A percentile compares a stretch with the other conserved stretches of the same genome.
phyloP scores from a whole-genome alignment of 2,329 filamentous ascomycete species.

The Penicillium olsonii region DNA sequence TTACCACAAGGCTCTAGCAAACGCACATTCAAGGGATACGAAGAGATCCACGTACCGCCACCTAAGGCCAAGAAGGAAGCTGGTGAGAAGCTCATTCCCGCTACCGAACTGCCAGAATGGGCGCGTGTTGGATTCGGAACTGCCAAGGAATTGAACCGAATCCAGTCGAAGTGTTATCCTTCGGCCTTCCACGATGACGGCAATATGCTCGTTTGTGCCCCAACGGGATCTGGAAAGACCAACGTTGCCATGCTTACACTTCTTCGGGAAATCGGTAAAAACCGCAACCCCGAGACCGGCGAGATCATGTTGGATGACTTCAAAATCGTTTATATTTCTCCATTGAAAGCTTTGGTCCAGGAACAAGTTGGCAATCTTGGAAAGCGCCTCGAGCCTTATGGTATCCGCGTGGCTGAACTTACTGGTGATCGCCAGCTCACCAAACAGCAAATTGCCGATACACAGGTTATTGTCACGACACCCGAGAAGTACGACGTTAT shows the following conservation, averaged over 20 bases:
- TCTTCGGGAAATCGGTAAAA: conserved; percentile 92
- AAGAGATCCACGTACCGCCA: conserved; percentile 94
- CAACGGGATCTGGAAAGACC: conserved; percentile 96
- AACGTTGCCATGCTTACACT: conserved; percentile 98
- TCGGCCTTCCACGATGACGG: conserved; percentile 91
- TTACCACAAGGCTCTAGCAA: conserved; percentile 94
- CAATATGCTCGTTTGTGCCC: conserved; percentile 97
- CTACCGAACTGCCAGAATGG: conserved; percentile 90
- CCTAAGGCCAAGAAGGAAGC: conserved; percentile 85
- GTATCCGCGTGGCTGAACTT: conserved; percentile 89
- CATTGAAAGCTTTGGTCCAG: conserved; percentile 91
- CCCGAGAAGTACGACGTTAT: conserved; percentile 99
- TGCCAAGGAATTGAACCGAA: conserved; percentile 86
- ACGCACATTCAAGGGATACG: conserved; percentile 94
- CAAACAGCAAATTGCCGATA: conserved; percentile 97
- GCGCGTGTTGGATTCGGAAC: conserved; percentile 81
- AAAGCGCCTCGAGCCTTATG: conserved; percentile 83
- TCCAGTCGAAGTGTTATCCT: conserved; percentile 91
- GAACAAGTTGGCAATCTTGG: conserved; percentile 99
- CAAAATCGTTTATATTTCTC: conserved; percentile 98
- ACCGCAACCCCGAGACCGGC: conserved; percentile 84
- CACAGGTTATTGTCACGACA: conserved; percentile 96
- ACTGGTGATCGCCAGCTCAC: conserved; percentile 97
- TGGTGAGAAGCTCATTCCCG: conserved; percentile 77
- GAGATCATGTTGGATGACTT: conserved; percentile 94